phyloP scores from a whole-genome alignment of 306 rosid species.

The Ochetophila trinervis region DNA sequence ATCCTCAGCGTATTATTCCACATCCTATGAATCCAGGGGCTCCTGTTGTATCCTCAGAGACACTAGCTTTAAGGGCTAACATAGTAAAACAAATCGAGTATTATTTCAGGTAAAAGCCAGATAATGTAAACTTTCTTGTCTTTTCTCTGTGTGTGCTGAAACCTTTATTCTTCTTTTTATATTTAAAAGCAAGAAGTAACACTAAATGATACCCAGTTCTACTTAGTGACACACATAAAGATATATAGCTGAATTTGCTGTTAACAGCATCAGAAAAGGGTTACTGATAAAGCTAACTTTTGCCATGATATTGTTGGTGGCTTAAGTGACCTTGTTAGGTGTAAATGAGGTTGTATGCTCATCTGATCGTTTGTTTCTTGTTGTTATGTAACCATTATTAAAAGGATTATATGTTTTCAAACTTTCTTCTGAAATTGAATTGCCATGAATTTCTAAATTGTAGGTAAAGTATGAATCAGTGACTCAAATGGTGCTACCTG shows the following conservation, averaged over 20 bases:
- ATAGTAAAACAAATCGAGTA: slow-evolving; percentile 82
- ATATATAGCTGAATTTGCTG: not conserved
- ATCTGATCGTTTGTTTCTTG: not conserved
- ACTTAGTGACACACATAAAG: not conserved
- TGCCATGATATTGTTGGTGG: no score
- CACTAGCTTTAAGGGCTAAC: slow-evolving; percentile 45
- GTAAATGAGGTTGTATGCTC: no score
- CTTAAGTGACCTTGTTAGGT: no score
- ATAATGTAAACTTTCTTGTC: not conserved
- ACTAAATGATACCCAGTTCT: not conserved
- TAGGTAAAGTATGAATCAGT: no score
- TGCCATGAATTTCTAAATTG: not conserved
- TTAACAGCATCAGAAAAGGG: not conserved
- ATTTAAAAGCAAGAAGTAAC: not conserved
- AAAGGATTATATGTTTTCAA: not conserved
- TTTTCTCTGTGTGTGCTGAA: not conserved
- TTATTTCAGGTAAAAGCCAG: slow-evolving; percentile 68
- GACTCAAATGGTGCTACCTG: no score
- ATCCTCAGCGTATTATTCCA: slow-evolving; percentile 52
- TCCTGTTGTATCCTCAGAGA: slow-evolving; percentile 48
- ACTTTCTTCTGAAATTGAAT: not conserved
- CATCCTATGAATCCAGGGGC: slow-evolving; percentile 55
- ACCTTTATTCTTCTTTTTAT: not conserved
- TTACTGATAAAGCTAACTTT: no score
- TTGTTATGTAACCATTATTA: no score